Evolutionary conservation across 805 yeast species (phyloP).

Genomic region (Isabelozyma gotoi): DNA sequence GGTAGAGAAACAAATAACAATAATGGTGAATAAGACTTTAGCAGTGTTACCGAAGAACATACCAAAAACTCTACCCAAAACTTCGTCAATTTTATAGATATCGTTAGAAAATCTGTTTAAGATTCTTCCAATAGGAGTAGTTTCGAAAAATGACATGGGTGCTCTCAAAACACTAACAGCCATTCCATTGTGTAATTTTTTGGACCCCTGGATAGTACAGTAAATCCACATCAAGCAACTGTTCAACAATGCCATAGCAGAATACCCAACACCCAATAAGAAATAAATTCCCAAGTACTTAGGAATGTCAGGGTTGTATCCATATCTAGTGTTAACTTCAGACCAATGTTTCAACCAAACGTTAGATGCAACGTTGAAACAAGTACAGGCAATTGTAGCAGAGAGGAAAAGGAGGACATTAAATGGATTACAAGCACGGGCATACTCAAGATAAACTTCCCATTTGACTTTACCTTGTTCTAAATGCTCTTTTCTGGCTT

Average conservation of each 20-base stretch:
- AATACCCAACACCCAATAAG: constrained; percentile 67
- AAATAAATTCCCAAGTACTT: constrained; percentile 76
- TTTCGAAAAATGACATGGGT: constrained; percentile 94
- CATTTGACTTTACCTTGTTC: constrained; percentile 95
- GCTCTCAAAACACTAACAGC: constrained; percentile 71
- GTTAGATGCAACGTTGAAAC: constrained; percentile 64
- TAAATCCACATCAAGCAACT: constrained; percentile 71
- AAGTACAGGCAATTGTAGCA: constrained; percentile 58
- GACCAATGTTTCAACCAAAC: constrained; percentile 98
- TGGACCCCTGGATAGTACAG: constrained; percentile 84
- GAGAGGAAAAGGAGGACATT: constrained; percentile 59
- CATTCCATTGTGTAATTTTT: constrained; percentile 72
- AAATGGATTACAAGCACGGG: constrained; percentile 77
- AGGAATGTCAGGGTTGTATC: constrained; percentile 70
- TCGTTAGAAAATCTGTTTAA: constrained; percentile 90
- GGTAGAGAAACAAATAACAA: constrained; percentile 81
- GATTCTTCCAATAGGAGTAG: constrained; percentile 92
- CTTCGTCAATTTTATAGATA: constrained; percentile 84
- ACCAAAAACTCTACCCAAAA: constrained; percentile 65
- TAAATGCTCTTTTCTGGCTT: constrained; percentile 66
- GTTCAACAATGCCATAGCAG: constrained; percentile 62
- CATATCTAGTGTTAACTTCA: constrained; percentile 71
- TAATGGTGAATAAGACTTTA: constrained; percentile 70
- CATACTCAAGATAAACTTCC: constrained; percentile 79
- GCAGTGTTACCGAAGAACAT: constrained; percentile 62